Evolutionary conservation across 1,284 basidiomycete genomes (phyloP).

Genomic region (Gomphus bonarii): DNA sequence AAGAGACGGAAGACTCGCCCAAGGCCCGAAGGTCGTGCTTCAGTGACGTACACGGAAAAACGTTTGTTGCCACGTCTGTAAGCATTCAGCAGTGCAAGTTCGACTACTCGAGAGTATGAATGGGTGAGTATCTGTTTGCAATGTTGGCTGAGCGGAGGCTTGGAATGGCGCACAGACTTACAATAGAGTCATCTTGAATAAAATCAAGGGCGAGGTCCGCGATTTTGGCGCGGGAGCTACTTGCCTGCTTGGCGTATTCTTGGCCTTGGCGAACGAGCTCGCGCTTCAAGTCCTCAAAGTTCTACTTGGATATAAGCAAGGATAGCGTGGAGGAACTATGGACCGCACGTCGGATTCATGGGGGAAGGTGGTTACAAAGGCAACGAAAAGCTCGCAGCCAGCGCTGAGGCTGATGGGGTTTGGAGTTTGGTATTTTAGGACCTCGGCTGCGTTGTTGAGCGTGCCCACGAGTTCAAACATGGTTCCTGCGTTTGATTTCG

Average conservation of each 20-base stretch:
- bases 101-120: constrained; percentile 92
- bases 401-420: constrained; percentile 83
- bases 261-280: constrained; percentile 73
- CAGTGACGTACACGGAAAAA: constrained; percentile 96
- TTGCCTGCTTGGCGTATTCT: constrained; percentile 69
- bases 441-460: constrained; percentile 64
- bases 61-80: constrained; percentile 69
- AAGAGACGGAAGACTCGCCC: constrained; percentile 39
- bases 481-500: constrained; percentile 71
- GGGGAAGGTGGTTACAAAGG: constrained; percentile 79
- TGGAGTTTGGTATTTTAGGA: constrained; percentile 50
- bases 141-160: constrained; percentile 8
- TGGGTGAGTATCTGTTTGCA: constrained; percentile 82
- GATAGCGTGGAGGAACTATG: constrained; percentile 12
- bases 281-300: constrained; percentile 72
- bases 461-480: constrained; percentile 86
- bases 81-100: constrained; percentile 84
- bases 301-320: constrained; percentile 30
- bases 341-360: constrained; percentile 65
- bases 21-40: constrained; percentile 79
- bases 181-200: constrained; percentile 89
- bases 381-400: constrained; percentile 85
- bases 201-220: constrained; percentile 85
- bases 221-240: constrained; percentile 84
- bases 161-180: constrained; percentile 27